Evolutionary conservation across 129 eudicot genomes (phyloP), one percentile per base, ranked within the genome.

Genomic region (Erigeron canadensis): DNA sequence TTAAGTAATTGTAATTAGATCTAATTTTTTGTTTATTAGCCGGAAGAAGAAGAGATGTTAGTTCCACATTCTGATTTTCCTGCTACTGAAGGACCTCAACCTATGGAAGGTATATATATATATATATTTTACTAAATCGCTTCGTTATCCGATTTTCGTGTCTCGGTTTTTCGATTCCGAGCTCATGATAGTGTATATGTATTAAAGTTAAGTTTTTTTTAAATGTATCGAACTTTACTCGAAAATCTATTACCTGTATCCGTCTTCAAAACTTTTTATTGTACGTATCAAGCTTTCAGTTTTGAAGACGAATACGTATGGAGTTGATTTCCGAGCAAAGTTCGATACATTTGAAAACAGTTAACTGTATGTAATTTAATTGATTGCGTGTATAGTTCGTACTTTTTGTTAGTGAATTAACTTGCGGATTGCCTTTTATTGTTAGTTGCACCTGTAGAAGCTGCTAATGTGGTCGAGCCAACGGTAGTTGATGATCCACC

Each of bases 31-130:
- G 5, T 19, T 69, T 41, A 22, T 34, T 86, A 88, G 94, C 86
- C 85, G 17, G 96, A 85, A 69, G 98, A 89, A 59, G 95, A 89
- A 23, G 96, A 92, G 86, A 89, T 92, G 96, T 82, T 89, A 45
- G 95, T 89, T 41, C 98, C 96, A 8, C 91, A 82, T 85, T 77
- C 98, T 7, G 95, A 89, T 62, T 76, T 85, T 40, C 72, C 72
- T 37, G 81, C 81, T 47, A 58, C 83, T 2, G 95, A 91, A 76
- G 95, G 84, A 21, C 86, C 91, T 70, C 92, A 88, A 70, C 92
- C 95, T 7, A 84, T 91, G 98, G 98, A 89, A 83, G 96, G 98
- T 92, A 72, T 70, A 57, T 4, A n/a, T n/a, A n/a, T n/a, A n/a
- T n/a, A n/a, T n/a, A n/a, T n/a, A n/a, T n/a, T n/a, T 12, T 50